These are phyloP conservation scores for Hypoxylon sp. DNA, from an alignment of 2,329 filamentous ascomycete genomes.

Conservation along the genomic window DNA sequence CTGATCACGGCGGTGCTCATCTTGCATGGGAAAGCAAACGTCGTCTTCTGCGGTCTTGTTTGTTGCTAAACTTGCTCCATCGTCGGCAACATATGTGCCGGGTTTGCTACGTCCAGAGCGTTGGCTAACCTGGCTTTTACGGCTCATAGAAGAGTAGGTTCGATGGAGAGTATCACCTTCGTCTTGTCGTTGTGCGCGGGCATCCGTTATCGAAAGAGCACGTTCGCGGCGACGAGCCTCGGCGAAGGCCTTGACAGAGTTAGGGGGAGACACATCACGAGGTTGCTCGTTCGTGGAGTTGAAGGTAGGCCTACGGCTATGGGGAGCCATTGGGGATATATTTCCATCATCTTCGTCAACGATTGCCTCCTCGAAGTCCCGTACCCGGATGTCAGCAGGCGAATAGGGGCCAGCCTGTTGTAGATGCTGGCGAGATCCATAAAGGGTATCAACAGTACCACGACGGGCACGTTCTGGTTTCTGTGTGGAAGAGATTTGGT, in stretches of 20 bases:
- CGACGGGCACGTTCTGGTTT: slow-evolving; percentile 74
- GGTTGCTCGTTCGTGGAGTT: slow-evolving; percentile 70
- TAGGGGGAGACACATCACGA: slow-evolving; percentile 87
- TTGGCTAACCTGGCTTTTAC: slow-evolving; percentile 68
- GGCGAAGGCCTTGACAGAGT: slow-evolving; percentile 97
- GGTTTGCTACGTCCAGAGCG: slow-evolving; percentile 62
- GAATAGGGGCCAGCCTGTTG: slow-evolving; percentile 59
- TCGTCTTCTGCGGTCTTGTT: slow-evolving; percentile 86
- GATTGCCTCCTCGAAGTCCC: slow-evolving; percentile 90
- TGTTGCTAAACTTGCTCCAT: slow-evolving; percentile 72
- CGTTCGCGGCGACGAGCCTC: slow-evolving; percentile 89
- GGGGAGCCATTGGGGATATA: slow-evolving; percentile 60
- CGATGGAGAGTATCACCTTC: slow-evolving; percentile 75
- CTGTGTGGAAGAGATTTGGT: slow-evolving; percentile 73
- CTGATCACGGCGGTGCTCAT: slow-evolving; percentile 77
- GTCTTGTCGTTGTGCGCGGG: slow-evolving; percentile 56
- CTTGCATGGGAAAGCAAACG: slow-evolving; percentile 87
- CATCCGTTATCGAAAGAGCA: slow-evolving; percentile 71
- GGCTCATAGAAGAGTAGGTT: slow-evolving; percentile 78
- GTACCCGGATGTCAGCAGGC: slow-evolving; percentile 63
- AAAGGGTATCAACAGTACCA: slow-evolving; percentile 81
- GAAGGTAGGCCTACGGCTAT: slow-evolving; percentile 70
- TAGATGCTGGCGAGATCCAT: slow-evolving; percentile 66
- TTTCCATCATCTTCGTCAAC: slow-evolving; percentile 78
- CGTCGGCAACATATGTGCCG: slow-evolving; percentile 71